Conservation (phyloP, 306 rosid genomes). For the Cyamopsis tetragonoloba region DNA sequence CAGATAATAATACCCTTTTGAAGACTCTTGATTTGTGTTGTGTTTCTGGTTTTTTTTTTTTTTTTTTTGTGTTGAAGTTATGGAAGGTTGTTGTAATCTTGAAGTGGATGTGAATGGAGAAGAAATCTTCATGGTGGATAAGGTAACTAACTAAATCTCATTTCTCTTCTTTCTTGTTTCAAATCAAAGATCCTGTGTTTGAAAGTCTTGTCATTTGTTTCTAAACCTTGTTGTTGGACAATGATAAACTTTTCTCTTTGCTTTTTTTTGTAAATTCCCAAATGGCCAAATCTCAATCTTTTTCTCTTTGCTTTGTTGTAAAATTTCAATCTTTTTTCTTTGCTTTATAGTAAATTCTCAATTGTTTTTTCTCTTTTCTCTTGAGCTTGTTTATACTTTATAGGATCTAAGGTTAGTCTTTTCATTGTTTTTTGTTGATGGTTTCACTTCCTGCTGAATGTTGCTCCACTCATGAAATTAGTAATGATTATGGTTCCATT, state of each 20-base stretch:
- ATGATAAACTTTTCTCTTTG: neutral
- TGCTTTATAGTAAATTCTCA: slow-evolving; percentile 21
- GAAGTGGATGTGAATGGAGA: slow-evolving; percentile 94
- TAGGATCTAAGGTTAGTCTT: slow-evolving; percentile 27
- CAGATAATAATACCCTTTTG: slow-evolving; percentile 15
- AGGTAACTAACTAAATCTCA: slow-evolving; percentile 45
- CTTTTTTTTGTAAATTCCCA: slow-evolving; percentile 7
- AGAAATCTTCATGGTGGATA: slow-evolving; percentile 78
- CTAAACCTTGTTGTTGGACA: neutral
- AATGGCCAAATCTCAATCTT: too few relatives aligned
- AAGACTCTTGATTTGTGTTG: slow-evolving; percentile 30
- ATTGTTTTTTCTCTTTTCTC: neutral
- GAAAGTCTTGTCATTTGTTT: neutral
- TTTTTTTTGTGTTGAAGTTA: slow-evolving; percentile 20
- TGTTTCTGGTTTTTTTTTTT: slow-evolving; percentile 2
- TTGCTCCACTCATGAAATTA: slow-evolving; percentile 19
- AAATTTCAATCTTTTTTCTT: slow-evolving; percentile 17
- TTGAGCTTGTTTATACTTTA: slow-evolving; percentile 12
- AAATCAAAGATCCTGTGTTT: neutral
- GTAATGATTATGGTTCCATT: slow-evolving; percentile 35
- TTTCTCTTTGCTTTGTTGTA: neutral
- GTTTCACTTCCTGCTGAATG: slow-evolving; percentile 18
- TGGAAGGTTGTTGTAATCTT: slow-evolving; percentile 76
- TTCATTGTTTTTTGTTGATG: slow-evolving; percentile 14
- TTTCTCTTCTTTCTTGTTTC: slow-evolving; percentile 10